Evolutionary conservation across 2,329 filamentous ascomycete species (phyloP), one percentile per base, ranked within the genome.

Genomic region (Neofusicoccum ribis): DNA sequence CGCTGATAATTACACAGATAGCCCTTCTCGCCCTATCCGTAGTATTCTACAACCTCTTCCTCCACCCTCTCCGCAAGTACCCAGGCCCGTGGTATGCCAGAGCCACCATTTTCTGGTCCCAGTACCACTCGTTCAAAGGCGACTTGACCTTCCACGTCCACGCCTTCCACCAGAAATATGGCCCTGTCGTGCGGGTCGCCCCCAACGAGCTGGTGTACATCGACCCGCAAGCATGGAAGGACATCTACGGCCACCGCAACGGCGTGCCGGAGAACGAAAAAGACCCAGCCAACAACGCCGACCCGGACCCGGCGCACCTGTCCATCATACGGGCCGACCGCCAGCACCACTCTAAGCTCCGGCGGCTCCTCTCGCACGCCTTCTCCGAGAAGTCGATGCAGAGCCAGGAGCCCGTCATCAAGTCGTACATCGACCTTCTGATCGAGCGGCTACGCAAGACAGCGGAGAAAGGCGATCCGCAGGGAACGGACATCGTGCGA

Each of bases 41-140:
- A 36, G n/a, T 64, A 3, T 66, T 79, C 41, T 79, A 81, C 69
- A 77, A 76, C 64, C 66, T 78, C 17, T 81, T 74, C 67, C 78
- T 83, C 58, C 78, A 81, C 37, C 80, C 81, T 3, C 72, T 83
- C 0, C 69, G 72, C 14, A 76, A 78, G 39, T 79, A 79, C 23
- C 81, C 81, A 3, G 82, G 81, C 0, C 76, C 77, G 1, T 64
- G 60, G 60, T 51, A 51, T 20, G 61, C 59, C 17, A 44, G 20
- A 20, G 60, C 41, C 1, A 50, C 50, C 23, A 83, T 80, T 80
- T 76, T 80, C 2, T 77, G 84, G 0, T 80, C 80, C 0, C 74
- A 74, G 52, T 79, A 82, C 83, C 63, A 83, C 74, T 67, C 72
- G 71, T 34, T 34, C 54, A 59, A 46, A 7, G 60, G 60, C 15